Percentiles rank a stretch among this genome's conserved stretches.
These are phyloP conservation scores for Ceratobasidium sp. DNA, from an alignment of 1,284 basidiomycete species.

Conservation along the genomic window DNA sequence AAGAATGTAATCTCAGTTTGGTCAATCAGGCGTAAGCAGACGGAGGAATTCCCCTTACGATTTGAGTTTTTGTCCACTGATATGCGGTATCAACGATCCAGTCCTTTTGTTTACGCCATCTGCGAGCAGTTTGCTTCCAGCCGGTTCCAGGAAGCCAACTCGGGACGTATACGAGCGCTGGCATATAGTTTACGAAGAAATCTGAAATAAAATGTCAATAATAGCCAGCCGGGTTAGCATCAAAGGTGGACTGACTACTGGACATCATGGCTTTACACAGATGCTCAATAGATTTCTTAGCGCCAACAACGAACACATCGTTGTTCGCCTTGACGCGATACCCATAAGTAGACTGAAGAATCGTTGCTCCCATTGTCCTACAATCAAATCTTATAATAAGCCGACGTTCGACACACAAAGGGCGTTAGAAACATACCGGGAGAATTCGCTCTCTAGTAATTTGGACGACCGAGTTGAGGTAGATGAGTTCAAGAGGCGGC, in stretches of 20 bases:
- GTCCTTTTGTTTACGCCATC: constrained; percentile 25
- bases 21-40: neutral
- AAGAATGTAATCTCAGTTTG: neutral
- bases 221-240: neutral
- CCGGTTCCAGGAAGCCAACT: constrained; percentile 40
- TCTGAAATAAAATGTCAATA: constrained; percentile 5
- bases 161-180: constrained; percentile 28
- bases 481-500: neutral
- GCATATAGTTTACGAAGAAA: constrained; percentile 25
- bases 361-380: constrained; percentile 24
- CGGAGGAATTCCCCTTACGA: constrained; percentile 26
- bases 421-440: neutral
- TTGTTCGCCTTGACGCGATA: constrained; percentile 1
- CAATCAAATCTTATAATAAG: neutral
- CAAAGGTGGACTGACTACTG: neutral
- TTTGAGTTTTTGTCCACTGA: constrained; percentile 25
- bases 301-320: constrained; percentile 12
- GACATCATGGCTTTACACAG: constrained; percentile 16
- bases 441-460: constrained; percentile 10
- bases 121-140: constrained; percentile 28
- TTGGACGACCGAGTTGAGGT: neutral
- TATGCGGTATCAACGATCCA: constrained; percentile 16
- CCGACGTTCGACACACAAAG: neutral
- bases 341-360: constrained; percentile 22
- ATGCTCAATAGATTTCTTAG: constrained; percentile 2